These are phyloP conservation scores for Phaeoacremonium minimum DNA, from an alignment of 2,329 filamentous ascomycete species.

Conservation along the genomic window DNA sequence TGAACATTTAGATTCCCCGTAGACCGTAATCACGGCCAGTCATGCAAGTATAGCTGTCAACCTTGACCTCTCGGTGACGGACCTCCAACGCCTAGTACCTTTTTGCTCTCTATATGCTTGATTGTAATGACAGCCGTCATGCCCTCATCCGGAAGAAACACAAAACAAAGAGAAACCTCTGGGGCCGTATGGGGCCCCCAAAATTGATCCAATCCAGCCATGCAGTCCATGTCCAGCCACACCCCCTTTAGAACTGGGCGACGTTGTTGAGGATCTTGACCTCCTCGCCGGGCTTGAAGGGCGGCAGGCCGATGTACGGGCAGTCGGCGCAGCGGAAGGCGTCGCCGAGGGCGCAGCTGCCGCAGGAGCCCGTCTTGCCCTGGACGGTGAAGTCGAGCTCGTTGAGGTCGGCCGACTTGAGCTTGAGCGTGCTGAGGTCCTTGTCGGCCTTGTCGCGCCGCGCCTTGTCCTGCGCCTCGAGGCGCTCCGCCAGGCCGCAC, in stretches of 20 bases:
- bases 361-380: constrained; percentile 92
- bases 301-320: constrained; percentile 86
- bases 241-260: constrained; percentile 64
- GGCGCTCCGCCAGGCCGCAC: constrained; percentile 80
- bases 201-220: too few species aligned
- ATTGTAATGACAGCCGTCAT: too few species aligned
- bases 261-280: constrained; percentile 83
- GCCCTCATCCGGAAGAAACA: too few species aligned
- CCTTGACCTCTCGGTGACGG: too few species aligned
- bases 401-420: constrained; percentile 72
- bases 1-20: too few species aligned
- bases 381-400: constrained; percentile 98
- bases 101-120: too few species aligned
- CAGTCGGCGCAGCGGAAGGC: constrained; percentile 66
- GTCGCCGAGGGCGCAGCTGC: constrained; percentile 90
- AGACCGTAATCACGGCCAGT: too few species aligned
- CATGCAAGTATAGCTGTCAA: too few species aligned
- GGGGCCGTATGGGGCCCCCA: too few species aligned
- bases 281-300: constrained; percentile 96
- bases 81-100: too few species aligned
- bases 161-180: too few species aligned
- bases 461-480: constrained; percentile 74
- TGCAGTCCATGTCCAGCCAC: too few species aligned
- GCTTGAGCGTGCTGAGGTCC: constrained; percentile 51
- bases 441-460: constrained; percentile 24